Conservation (phyloP, 805 yeast species). For the Schwanniomyces vanrijiae region DNA sequence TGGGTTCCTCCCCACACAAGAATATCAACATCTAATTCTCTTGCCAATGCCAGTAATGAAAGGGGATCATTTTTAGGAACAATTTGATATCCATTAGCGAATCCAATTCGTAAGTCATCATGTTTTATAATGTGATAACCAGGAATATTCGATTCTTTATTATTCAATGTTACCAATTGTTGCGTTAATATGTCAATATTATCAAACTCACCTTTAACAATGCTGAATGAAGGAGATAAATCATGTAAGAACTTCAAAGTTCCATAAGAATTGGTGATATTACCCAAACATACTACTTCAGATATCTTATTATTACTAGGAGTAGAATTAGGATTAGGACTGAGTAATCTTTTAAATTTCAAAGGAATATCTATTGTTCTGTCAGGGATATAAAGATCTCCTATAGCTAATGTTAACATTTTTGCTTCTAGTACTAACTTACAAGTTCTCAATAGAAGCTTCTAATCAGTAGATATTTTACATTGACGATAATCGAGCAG, state of each 20-base stretch:
- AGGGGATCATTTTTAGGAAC: slow-evolving; percentile 88
- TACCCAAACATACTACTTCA: slow-evolving; percentile 84
- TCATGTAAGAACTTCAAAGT: slow-evolving; percentile 64
- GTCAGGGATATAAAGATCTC: slow-evolving; percentile 89
- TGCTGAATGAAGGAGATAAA: slow-evolving; percentile 68
- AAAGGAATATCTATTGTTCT: slow-evolving; percentile 63
- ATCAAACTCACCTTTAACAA: slow-evolving; percentile 85
- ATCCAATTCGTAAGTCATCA: slow-evolving; percentile 77
- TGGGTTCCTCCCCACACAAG: slow-evolving; percentile 93
- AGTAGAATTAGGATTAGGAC: slow-evolving; percentile 53
- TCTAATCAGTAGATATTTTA: background rate
- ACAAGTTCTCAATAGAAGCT: background rate
- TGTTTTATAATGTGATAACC: slow-evolving; percentile 61
- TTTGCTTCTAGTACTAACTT: background rate
- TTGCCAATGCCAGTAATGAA: slow-evolving; percentile 74
- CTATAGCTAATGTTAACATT: slow-evolving; percentile 66
- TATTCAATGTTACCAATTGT: slow-evolving; percentile 22
- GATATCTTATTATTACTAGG: slow-evolving; percentile 64
- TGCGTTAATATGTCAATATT: slow-evolving; percentile 38
- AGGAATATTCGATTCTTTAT: slow-evolving; percentile 43
- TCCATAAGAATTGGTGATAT: slow-evolving; percentile 65
- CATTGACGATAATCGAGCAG: background rate
- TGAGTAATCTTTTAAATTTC: slow-evolving; percentile 71
- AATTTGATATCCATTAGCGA: slow-evolving; percentile 79
- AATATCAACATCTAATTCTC: slow-evolving; percentile 90